phyloP scores from a whole-genome alignment of 768 basidiomycete genomes.

The Pluteus cervinus region DNA sequence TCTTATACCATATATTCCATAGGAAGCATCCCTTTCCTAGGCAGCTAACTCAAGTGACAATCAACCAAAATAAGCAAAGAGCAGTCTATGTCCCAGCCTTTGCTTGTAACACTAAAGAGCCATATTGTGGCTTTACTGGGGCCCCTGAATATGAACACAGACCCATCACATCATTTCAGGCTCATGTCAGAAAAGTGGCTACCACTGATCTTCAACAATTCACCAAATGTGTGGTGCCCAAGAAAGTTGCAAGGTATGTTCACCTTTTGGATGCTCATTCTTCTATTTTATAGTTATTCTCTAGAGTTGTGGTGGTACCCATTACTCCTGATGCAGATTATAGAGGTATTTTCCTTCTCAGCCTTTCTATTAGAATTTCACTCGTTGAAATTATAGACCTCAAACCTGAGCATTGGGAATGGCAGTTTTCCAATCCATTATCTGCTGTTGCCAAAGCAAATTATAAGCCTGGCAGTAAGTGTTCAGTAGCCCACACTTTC shows the following conservation, averaged over 20 bases:
- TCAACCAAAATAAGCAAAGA: conserved; percentile 14
- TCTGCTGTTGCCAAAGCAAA: conserved; percentile 50
- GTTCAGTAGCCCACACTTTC: not conserved
- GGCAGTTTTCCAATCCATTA: conserved; percentile 53
- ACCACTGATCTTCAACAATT: conserved; percentile 61
- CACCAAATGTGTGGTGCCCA: conserved; percentile 45
- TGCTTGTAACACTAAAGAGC: conserved; percentile 21
- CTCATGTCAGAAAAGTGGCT: conserved; percentile 33
- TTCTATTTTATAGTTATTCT: not conserved
- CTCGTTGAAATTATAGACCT: conserved; percentile 30
- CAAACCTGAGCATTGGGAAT: conserved; percentile 42
- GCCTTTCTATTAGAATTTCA: not conserved
- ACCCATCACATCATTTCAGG: conserved; percentile 41
- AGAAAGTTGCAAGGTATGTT: conserved; percentile 53
- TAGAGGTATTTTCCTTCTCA: conserved; percentile 33
- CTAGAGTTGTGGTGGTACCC: conserved; percentile 57
- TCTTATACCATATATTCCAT: conserved; percentile 2
- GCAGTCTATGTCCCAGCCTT: conserved; percentile 27
- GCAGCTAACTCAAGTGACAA: conserved; percentile 8
- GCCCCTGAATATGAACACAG: conserved; percentile 23
- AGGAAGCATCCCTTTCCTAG: conserved; percentile 31
- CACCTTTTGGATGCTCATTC: not conserved
- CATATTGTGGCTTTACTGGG: conserved; percentile 32
- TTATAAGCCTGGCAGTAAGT: conserved; percentile 42
- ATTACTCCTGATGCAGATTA: conserved; percentile 57